phyloP scores from a whole-genome alignment of 1,139 yeast species.

The Dujonia santamariae region DNA sequence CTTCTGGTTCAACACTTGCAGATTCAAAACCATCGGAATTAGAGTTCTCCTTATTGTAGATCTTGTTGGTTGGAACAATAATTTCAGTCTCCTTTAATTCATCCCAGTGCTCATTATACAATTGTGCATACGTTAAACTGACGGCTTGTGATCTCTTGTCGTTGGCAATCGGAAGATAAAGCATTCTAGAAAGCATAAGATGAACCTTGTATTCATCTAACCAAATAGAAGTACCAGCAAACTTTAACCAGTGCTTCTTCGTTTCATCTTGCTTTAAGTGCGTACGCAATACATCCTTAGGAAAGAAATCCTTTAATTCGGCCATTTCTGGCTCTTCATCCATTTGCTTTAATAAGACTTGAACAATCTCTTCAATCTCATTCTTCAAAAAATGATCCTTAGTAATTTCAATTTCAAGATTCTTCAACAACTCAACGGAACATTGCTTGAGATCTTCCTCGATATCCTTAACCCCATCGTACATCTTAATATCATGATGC shows the following conservation, averaged over 20 bases:
- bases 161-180: conserved; percentile 20
- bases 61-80: conserved; percentile 22
- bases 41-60: conserved; percentile 13
- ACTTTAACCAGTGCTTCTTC: conserved; percentile 24
- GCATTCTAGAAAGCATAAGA: conserved; percentile 27
- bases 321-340: conserved; percentile 3
- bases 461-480: conserved; percentile 16
- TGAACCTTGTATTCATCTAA: conserved; percentile 31
- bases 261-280: conserved; percentile 18
- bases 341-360: neutral
- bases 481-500: conserved; percentile 13
- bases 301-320: conserved; percentile 19
- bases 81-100: conserved; percentile 21
- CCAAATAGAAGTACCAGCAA: conserved; percentile 35
- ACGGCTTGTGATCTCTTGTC: conserved; percentile 21
- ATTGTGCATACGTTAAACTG: conserved; percentile 25
- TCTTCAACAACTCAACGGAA: neutral
- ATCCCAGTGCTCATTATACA: conserved; percentile 26
- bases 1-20: conserved; percentile 8
- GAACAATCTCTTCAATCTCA: neutral
- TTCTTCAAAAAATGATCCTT: neutral
- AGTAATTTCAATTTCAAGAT: neutral
- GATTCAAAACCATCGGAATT: neutral
- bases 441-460: conserved; percentile 14
- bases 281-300: conserved; percentile 14